Percentiles rank a stretch among this genome's conserved stretches.
Conservation (phyloP, 805 yeast genomes). For the Priceomyces castillae region DNA sequence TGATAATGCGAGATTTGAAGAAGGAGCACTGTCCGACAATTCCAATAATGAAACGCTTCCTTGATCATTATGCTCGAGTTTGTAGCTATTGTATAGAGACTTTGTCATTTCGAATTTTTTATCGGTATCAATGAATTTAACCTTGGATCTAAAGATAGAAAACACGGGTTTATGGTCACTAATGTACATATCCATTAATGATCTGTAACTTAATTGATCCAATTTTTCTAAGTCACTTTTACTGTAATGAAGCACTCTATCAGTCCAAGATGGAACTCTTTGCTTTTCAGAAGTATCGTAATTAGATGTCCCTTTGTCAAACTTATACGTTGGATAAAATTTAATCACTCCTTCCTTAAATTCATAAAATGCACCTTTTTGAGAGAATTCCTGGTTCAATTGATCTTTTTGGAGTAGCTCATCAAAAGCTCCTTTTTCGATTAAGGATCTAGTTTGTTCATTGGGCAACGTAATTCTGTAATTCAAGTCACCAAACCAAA, state of each 20-base stretch:
- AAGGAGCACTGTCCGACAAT: slow-evolving; percentile 8
- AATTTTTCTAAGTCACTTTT: slow-evolving; percentile 28
- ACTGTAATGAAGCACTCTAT: slow-evolving; percentile 73
- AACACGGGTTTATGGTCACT: slow-evolving; percentile 95
- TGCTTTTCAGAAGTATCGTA: slow-evolving; percentile 92
- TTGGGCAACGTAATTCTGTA: slow-evolving; percentile 73
- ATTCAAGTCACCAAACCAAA: slow-evolving; percentile 95
- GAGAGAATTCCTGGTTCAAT: slow-evolving; percentile 66
- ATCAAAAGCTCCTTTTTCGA: slow-evolving; percentile 46
- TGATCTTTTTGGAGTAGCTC: slow-evolving; percentile 73
- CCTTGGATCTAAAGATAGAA: slow-evolving; percentile 67
- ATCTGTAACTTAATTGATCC: slow-evolving; percentile 65
- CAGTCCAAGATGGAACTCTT: slow-evolving; percentile 98
- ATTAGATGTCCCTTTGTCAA: slow-evolving; percentile 75
- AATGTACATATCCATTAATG: slow-evolving; percentile 54
- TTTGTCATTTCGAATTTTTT: slow-evolving; percentile 28
- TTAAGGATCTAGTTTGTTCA: slow-evolving; percentile 58
- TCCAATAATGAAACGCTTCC: slow-evolving; percentile 12
- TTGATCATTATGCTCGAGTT: slow-evolving; percentile 24
- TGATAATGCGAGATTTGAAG: slow-evolving; percentile 10
- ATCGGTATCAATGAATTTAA: slow-evolving; percentile 58
- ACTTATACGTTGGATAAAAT: slow-evolving; percentile 92
- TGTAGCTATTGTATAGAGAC: slow-evolving; percentile 27
- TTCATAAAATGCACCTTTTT: slow-evolving; percentile 69
- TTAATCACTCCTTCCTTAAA: slow-evolving; percentile 77